A percentile compares a stretch with the other conserved stretches of the same genome.
Conservation (phyloP, 83 land plant species). For the Diphasiastrum complanatum region DNA sequence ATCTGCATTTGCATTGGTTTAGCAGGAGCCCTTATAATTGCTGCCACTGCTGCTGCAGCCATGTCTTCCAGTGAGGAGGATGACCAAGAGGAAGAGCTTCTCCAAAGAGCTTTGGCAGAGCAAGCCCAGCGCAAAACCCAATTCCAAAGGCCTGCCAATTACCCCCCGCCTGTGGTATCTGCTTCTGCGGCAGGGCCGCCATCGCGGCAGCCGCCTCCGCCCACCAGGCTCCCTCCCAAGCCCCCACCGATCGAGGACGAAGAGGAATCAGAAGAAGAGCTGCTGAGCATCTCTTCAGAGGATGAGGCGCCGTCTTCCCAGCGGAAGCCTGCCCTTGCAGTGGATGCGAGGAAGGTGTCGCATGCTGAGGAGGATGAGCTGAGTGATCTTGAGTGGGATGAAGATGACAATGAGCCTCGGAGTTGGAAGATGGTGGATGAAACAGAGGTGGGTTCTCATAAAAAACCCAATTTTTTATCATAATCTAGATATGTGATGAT, state of each 20-base stretch:
- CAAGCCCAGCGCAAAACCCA: conserved; percentile 49
- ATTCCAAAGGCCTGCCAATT: conserved; percentile 22
- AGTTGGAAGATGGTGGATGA: conserved; percentile 8
- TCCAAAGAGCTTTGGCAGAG: conserved; percentile 59
- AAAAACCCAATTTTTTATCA: too few species aligned
- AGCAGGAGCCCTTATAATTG: too few species aligned
- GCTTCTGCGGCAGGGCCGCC: background rate
- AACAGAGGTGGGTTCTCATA: background rate
- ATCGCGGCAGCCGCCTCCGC: conserved; percentile 13
- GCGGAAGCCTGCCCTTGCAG: too few species aligned
- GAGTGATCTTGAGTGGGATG: conserved; percentile 1
- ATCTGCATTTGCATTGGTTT: too few species aligned
- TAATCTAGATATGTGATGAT: too few species aligned
- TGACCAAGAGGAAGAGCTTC: conserved; percentile 58
- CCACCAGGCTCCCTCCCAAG: background rate
- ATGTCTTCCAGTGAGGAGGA: conserved; percentile 58
- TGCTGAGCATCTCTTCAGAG: conserved; percentile 67
- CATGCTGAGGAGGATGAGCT: background rate
- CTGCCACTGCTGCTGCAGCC: too few species aligned
- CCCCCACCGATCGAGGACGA: conserved; percentile 38
- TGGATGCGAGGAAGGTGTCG: too few species aligned
- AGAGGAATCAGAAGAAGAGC: conserved; percentile 67
- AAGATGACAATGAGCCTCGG: conserved; percentile 9
- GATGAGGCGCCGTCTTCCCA: too few species aligned
- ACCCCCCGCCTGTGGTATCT: conserved; percentile 35